Evolutionary conservation across 257 asterid genomes (phyloP).

Genomic region (Solanum virginianum): DNA sequence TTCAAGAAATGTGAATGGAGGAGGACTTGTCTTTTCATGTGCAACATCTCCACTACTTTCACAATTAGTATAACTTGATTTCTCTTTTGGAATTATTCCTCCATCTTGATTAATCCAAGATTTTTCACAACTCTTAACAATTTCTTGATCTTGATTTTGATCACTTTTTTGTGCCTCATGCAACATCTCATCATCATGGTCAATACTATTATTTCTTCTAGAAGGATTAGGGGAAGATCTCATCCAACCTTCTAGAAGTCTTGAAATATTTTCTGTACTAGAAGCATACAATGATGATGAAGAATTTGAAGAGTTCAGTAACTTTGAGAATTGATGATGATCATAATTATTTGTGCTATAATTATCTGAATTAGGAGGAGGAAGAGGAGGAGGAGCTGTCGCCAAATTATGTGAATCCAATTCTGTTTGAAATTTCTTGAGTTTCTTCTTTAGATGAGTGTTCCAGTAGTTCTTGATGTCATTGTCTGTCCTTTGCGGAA

Average conservation of each 20-base stretch:
- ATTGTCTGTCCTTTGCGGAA: constrained; percentile 91
- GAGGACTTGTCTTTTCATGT: constrained; percentile 19
- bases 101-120: not conserved
- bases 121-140: not conserved
- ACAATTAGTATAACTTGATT: constrained; percentile 16
- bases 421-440: constrained; percentile 42
- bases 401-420: constrained; percentile 24
- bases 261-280: constrained; percentile 77
- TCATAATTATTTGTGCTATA: not conserved
- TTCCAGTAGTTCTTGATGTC: constrained; percentile 98
- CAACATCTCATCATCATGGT: not conserved
- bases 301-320: constrained; percentile 5
- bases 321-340: constrained; percentile 19
- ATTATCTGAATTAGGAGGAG: not conserved
- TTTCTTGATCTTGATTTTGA: not conserved
- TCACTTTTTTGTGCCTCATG: not conserved
- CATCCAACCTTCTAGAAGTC: constrained; percentile 95
- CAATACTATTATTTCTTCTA: not conserved
- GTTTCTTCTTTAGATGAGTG: constrained; percentile 88
- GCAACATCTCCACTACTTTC: constrained; percentile 26
- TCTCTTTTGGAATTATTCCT: constrained; percentile 3
- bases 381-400: not conserved
- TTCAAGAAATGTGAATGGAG: constrained; percentile 69
- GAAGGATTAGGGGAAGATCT: constrained; percentile 38
- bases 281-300: constrained; percentile 53